A percentile compares a stretch with the other conserved stretches of the same genome.
Evolutionary conservation across 139 green algal genomes (phyloP).

Genomic region (Trebouxia sp.): DNA sequence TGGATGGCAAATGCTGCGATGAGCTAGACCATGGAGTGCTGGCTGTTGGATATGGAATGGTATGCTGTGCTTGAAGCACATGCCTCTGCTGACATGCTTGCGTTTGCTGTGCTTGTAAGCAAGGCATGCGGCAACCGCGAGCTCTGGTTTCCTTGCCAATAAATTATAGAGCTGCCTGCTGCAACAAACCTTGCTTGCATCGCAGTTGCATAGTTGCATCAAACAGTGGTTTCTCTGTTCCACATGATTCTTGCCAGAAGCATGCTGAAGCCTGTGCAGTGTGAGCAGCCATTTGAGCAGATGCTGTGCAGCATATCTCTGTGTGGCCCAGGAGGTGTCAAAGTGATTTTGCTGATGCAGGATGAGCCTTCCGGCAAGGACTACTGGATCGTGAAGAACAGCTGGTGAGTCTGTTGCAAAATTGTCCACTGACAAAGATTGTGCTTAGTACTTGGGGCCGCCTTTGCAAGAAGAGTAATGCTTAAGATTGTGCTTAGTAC

Average conservation of each 20-base stretch:
- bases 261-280: too few species aligned
- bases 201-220: background rate
- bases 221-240: background rate
- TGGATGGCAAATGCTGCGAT: slow-evolving; percentile 62
- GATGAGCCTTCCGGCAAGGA: slow-evolving; percentile 29
- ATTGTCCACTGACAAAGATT: too few species aligned
- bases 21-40: slow-evolving; percentile 94
- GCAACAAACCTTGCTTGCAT: background rate
- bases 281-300: too few species aligned
- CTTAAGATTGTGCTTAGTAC: too few species aligned
- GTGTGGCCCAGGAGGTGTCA: background rate
- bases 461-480: too few species aligned
- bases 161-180: background rate
- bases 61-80: too few species aligned
- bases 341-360: background rate
- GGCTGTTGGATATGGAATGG: slow-evolving; percentile 65
- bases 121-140: too few species aligned
- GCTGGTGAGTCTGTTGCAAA: too few species aligned
- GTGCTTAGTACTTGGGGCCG: too few species aligned
- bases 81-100: too few species aligned
- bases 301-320: background rate
- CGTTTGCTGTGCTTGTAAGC: background rate
- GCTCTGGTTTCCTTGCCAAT: background rate
- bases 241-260: background rate
- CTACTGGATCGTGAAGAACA: slow-evolving; percentile 95